Evolutionary conservation across 495 filamentous ascomycete genomes (phyloP), one percentile per base, ranked within the genome.

Genomic region (Letharia lupina): DNA sequence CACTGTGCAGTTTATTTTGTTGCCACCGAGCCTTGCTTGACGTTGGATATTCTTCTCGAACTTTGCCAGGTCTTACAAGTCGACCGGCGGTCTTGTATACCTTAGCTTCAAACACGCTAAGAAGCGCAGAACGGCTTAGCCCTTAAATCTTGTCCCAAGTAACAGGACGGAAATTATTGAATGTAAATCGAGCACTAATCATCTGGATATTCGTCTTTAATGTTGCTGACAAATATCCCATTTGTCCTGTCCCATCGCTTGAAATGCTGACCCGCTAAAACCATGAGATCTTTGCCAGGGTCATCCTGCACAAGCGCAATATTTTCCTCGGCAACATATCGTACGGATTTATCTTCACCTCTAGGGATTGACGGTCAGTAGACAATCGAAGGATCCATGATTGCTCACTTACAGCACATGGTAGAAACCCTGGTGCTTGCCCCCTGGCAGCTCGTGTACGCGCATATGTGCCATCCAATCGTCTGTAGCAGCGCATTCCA

Each of bases 301-400:
- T 82, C 75, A 50, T 83, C 77, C 3, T 78, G 73, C 52, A 91
- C 76, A 33, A 87, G 79, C 63, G 85, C 80, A 60, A 96, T 89
- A 69, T 94, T 97, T 69, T 96, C 91, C 76, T 96, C 89, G 9
- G 91, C 89, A 10, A 97, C 89, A 73, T 92, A 86, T 73, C 91
- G 81, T 70, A 85, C 74, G 75, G 82, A 84, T 73, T 85, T 79
- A 69, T 93, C 91, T 64, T 86, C 85, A 61, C 87, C 89, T 64
- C 87, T 89, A 63, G 28, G 57, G 66, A 67, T 45, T 40, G 35
- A 73, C 61, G 71, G 61, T 67, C 41, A 58, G 44, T 35, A 64
- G 18, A 23, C 41, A 28, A 9, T 7, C 64, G 54, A 16, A 64
- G 69, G 28, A 58, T 28, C 39, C 31, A 50, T 47, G 20, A 44